Base-by-base conservation (phyloP, 805 yeast species). In the Isabelozyma rhagii region DNA sequence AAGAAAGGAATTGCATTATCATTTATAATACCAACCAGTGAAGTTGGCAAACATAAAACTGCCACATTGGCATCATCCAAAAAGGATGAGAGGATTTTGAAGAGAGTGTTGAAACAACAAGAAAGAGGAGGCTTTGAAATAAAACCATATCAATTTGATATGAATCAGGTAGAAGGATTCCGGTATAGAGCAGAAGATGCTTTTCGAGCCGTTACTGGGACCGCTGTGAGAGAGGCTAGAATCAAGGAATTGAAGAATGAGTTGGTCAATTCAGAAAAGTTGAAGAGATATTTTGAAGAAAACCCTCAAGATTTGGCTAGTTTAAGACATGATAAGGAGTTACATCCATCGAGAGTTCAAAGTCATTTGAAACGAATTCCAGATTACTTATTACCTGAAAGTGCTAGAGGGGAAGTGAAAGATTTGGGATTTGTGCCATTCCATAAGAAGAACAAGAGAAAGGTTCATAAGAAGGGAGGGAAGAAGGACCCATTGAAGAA, bases 121-220 rank as follows among this genome's bases (percentile, higher is more conserved):
- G 70, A 77, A 21, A 85, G 84, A 57, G 68, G 82, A 43, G 96
- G 96, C 0, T 80, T 81, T 51, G 91, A 87, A 54, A 62, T 92
- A 44, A 81, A 83, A 60, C 97, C 98, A 8, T 94, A 93, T 62
- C 86, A 87, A 51, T 94, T 94, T 65, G 96, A 94, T 64, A 83
- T 85, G 81, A 82, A 82, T 51, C 98, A 94, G 67, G 89, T 94
- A 49, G 97, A 94, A 63, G 94, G 94, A 21, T 94, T 94, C 80
- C 82, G 98, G 61, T 94, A 94, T 68, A 84, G 99, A 78, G 84
- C 90, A 74, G 97, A 94, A 61, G 99, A 94, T 71, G 97, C 97
- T 0, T 94, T 93, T 72, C 82, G 98, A 71, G 88, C 98, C 0
- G 96, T 94, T 21, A 94, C 99, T 0, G 82, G 82, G 50, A 85